phyloP scores from a whole-genome alignment of 1,284 basidiomycete genomes.

The Entoloma clypeatum region DNA sequence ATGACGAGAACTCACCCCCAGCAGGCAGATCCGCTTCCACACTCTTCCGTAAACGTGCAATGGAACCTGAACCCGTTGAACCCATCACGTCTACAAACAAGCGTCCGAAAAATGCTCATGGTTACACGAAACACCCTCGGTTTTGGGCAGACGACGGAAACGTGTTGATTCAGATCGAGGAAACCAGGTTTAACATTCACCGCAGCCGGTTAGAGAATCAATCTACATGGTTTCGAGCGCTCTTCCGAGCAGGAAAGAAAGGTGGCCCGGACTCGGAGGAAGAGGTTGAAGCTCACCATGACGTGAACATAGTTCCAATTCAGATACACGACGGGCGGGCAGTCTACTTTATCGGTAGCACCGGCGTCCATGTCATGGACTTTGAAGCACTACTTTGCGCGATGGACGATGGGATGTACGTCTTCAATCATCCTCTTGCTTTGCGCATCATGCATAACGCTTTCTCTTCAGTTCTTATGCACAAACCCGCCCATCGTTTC shows the following conservation, averaged over 20 bases:
- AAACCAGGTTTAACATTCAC: constrained; percentile 32
- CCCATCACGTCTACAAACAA: no score
- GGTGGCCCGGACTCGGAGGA: constrained; percentile 12
- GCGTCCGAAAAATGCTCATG: no score
- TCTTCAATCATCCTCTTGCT: constrained; percentile 5
- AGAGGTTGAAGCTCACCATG: constrained; percentile 12
- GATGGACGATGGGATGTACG: constrained; percentile 36
- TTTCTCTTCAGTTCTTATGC: constrained; percentile 6
- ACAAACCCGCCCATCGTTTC: constrained; percentile 12
- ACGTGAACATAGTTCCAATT: constrained; percentile 14
- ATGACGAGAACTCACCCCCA: no score
- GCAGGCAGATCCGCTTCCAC: no score
- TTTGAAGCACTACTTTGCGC: constrained; percentile 33
- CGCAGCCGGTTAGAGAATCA: constrained; percentile 32
- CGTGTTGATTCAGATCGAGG: constrained; percentile 30
- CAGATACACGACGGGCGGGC: constrained; percentile 26
- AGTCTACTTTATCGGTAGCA: constrained; percentile 24
- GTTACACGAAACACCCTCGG: no score
- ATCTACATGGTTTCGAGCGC: constrained; percentile 31
- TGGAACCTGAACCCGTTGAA: no score
- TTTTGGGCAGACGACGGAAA: no score
- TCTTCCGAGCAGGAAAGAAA: constrained; percentile 24
- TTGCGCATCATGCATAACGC: neutral
- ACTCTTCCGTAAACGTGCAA: no score
- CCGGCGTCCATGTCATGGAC: constrained; percentile 24